phyloP scores from a whole-genome alignment of 805 yeast genomes.

The Debaryomyces prosopidis region DNA sequence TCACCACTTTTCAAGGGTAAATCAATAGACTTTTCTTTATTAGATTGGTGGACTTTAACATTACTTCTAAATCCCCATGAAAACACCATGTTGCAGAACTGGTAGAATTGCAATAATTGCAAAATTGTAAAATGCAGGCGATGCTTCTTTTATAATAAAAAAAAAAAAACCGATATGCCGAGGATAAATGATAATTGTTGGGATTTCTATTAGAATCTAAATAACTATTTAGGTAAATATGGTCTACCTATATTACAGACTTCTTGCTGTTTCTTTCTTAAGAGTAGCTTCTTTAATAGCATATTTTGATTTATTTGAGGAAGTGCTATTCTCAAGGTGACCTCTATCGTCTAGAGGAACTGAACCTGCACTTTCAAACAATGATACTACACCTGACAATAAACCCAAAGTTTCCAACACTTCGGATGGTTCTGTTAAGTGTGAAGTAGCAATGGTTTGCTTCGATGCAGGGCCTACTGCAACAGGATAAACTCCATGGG shows the following conservation, averaged over 20 bases:
- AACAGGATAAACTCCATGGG: slow-evolving; percentile 75
- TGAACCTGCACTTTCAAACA: slow-evolving; percentile 77
- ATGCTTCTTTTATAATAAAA: too few relatives aligned
- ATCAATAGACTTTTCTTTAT: slow-evolving; percentile 15
- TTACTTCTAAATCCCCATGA: slow-evolving; percentile 43
- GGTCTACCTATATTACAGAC: not conserved
- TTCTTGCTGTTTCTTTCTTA: slow-evolving; percentile 3
- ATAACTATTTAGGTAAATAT: not conserved
- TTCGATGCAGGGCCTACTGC: slow-evolving; percentile 93
- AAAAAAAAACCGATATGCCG: not conserved
- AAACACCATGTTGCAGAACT: slow-evolving; percentile 8
- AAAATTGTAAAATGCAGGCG: too few relatives aligned
- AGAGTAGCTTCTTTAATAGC: slow-evolving; percentile 33
- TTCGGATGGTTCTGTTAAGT: slow-evolving; percentile 78
- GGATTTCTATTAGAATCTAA: not conserved
- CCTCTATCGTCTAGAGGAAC: slow-evolving; percentile 79
- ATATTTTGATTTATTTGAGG: slow-evolving; percentile 41
- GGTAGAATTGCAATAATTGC: too few relatives aligned
- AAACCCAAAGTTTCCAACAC: slow-evolving; percentile 83
- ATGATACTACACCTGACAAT: slow-evolving; percentile 73
- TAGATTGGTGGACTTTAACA: slow-evolving; percentile 24
- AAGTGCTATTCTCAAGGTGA: slow-evolving; percentile 53
- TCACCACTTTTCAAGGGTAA: slow-evolving; percentile 10
- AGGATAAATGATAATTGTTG: not conserved
- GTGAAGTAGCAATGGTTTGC: slow-evolving; percentile 81